Evolutionary conservation across 495 filamentous ascomycete genomes (phyloP).

Genomic region (Aspergillus bridgeri): DNA sequence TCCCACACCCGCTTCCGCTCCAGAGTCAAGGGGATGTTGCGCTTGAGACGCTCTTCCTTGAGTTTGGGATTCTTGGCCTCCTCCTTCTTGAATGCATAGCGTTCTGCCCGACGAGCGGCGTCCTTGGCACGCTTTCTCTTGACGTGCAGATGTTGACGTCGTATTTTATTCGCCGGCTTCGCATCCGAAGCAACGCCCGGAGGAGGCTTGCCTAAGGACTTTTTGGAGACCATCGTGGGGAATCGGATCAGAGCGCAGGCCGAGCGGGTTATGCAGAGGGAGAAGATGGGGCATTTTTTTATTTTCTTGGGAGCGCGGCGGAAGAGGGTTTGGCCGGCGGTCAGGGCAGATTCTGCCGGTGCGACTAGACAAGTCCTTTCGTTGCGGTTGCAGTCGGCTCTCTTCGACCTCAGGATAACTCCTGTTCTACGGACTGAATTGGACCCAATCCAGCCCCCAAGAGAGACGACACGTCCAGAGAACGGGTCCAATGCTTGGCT

Average conservation of each 20-base stretch:
- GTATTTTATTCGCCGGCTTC: constrained; percentile 64
- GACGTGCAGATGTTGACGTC: constrained; percentile 69
- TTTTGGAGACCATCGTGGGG: constrained; percentile 24
- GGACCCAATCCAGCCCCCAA: too few species aligned
- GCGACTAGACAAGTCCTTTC: not conserved
- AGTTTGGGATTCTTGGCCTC: constrained; percentile 82
- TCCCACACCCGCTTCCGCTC: constrained; percentile 94
- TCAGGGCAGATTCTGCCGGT: not conserved
- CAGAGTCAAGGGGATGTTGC: constrained; percentile 78
- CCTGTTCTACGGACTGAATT: too few species aligned
- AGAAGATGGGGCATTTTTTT: not conserved
- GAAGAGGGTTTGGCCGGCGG: constrained; percentile 22
- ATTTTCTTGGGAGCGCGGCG: constrained; percentile 9
- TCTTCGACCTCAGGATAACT: too few species aligned
- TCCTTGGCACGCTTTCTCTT: constrained; percentile 72
- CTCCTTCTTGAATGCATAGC: constrained; percentile 73
- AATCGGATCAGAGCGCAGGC: not conserved
- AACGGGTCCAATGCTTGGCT: too few species aligned
- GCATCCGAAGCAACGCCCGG: constrained; percentile 22
- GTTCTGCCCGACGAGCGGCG: constrained; percentile 67
- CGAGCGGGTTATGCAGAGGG: too few species aligned
- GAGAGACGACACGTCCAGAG: too few species aligned
- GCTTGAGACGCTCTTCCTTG: constrained; percentile 62
- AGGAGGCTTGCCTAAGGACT: constrained; percentile 22
- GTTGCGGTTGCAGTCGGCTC: not conserved